Evolutionary conservation across 768 basidiomycete genomes (phyloP), one percentile per base, ranked within the genome.

Genomic region (Pisolithus orientalis): DNA sequence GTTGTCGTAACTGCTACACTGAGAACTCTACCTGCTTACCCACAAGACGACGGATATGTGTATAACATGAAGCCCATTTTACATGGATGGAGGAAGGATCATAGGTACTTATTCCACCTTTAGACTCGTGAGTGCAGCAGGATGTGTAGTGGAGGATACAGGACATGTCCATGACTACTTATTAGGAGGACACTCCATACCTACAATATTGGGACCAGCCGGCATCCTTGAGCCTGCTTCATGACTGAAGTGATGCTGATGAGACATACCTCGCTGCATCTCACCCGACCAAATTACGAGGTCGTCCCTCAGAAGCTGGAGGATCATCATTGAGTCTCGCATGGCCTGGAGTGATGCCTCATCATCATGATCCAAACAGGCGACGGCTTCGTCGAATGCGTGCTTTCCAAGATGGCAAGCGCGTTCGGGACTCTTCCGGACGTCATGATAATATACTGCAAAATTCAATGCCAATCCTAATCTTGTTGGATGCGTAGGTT

Each of bases 381-480:
- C 75, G 51, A 94, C 83, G 6, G 91, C 92, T 61, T 92, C 89
- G 68, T 94, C 92, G 66, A 94, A 92, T 4, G 91, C 92, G 64
- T 90, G 87, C 71, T 94, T 94, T 47, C 90, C 91, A 53, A 94
- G 76, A 65, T 88, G 87, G 67, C 90, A 92, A 31, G 91, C 91
- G 56, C 87, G 77, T 63, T 90, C 87, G 25, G 92, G 89, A 64
- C 85, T 87, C 68, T 85, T 83, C 58, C 83, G 78, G 61, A 93
- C 89, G 66, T 94, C 79, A 66, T 91, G 91, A 68, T 88, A 93
- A 75, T 89, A 94, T 47, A 94, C 92, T n/a, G 90, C 85, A 72
- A 94, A 93, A 73, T 94, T 94, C 62, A 94, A 77, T 32, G 91
- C 90, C 47, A 94, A 74, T 34, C 91, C 92, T 53, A 94, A 74